Percentiles rank a stretch among this genome's conserved stretches.
phyloP scores from a whole-genome alignment of 176 grass and related monocot species.

The Ensete ventricosum region DNA sequence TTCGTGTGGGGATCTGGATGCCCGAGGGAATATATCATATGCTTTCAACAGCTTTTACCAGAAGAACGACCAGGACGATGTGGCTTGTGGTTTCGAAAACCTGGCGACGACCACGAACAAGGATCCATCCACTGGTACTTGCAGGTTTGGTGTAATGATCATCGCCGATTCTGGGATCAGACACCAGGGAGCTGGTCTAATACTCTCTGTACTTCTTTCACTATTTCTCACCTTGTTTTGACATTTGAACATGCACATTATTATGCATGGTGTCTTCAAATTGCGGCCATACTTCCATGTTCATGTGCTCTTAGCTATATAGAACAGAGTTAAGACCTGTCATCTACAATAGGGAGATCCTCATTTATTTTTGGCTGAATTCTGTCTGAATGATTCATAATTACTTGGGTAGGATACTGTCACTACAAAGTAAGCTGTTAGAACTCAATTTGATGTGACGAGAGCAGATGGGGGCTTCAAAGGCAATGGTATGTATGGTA shows the following conservation, averaged over 20 bases:
- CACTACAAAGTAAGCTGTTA: too few species aligned
- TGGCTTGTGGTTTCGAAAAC: constrained; percentile 72
- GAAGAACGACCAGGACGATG: constrained; percentile 95
- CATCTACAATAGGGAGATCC: too few species aligned
- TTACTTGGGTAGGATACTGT: too few species aligned
- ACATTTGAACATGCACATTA: background rate
- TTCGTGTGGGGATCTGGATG: constrained; percentile 65
- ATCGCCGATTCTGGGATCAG: constrained; percentile 39
- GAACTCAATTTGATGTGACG: too few species aligned
- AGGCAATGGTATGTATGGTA: too few species aligned
- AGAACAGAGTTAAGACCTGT: too few species aligned
- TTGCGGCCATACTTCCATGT: background rate
- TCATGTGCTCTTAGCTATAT: background rate
- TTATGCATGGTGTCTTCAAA: background rate
- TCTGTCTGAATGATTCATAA: too few species aligned
- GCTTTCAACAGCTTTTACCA: constrained; percentile 88
- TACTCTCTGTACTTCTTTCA: constrained; percentile 34
- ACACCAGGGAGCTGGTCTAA: constrained; percentile 15
- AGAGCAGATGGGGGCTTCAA: too few species aligned
- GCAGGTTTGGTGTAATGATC: constrained; percentile 89
- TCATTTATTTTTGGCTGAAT: too few species aligned
- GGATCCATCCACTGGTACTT: constrained; percentile 71
- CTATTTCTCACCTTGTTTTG: constrained; percentile 30
- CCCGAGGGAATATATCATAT: constrained; percentile 68
- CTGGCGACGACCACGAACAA: constrained; percentile 63